phyloP scores from a whole-genome alignment of 2,329 filamentous ascomycete genomes.

The Cyphellophora europaea region DNA sequence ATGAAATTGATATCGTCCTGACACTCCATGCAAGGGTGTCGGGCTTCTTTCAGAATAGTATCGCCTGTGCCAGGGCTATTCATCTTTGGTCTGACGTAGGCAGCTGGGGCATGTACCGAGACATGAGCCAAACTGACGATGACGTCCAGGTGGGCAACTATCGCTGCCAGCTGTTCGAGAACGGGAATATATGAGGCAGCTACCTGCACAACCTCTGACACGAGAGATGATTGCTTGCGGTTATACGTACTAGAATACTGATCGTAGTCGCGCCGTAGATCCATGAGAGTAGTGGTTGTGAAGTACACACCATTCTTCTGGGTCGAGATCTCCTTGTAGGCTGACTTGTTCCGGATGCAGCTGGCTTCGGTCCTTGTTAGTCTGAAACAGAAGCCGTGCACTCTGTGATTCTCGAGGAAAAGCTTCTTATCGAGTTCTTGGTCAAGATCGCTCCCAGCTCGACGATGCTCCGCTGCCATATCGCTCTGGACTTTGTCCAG shows the following conservation, averaged over 20 bases:
- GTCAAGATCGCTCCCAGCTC: conserved; percentile 68
- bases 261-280: conserved; percentile 80
- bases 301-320: conserved; percentile 99
- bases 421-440: conserved; percentile 98
- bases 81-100: conserved; percentile 85
- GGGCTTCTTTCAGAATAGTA: conserved; percentile 82
- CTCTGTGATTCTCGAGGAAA: conserved; percentile 90
- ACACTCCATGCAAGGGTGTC: conserved; percentile 97
- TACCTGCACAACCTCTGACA: conserved; percentile 85
- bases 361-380: conserved; percentile 83
- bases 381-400: conserved; percentile 94
- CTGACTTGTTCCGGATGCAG: conserved; percentile 82
- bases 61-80: conserved; percentile 80
- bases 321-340: conserved; percentile 90
- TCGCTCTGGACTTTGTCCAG: conserved; percentile 74
- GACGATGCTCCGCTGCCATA: conserved; percentile 73
- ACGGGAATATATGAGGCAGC: conserved; percentile 92
- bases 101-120: conserved; percentile 82
- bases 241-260: conserved; percentile 93
- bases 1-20: conserved; percentile 98
- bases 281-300: conserved; percentile 73
- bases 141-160: conserved; percentile 89
- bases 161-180: conserved; percentile 75
- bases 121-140: conserved; percentile 90
- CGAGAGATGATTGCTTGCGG: conserved; percentile 81